These are phyloP conservation scores for Rhipidocladum racemiflorum DNA, from an alignment of 176 grass and related monocot genomes.

Conservation along the genomic window DNA sequence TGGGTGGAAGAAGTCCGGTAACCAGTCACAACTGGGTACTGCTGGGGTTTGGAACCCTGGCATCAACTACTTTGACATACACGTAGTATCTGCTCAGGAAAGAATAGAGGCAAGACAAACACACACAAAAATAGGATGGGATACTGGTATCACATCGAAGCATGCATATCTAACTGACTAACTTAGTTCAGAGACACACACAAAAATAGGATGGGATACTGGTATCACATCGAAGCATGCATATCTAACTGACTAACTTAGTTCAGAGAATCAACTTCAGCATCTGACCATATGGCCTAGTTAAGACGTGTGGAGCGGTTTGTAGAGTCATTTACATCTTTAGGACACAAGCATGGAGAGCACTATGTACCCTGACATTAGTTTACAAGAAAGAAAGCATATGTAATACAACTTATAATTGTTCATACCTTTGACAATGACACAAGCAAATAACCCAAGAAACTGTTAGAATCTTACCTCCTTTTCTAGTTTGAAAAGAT, in stretches of 20 bases:
- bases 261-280: neutral
- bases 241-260: constrained; percentile 5
- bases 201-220: constrained; percentile 3
- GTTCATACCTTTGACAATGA: neutral
- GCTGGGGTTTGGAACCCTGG: constrained; percentile 1
- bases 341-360: neutral
- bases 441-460: constrained; percentile 7
- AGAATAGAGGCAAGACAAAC: constrained; percentile 5
- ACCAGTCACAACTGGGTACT: neutral
- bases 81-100: neutral
- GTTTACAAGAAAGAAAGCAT: constrained; percentile 15
- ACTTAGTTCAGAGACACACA: neutral
- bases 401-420: neutral
- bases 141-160: neutral
- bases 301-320: neutral
- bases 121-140: constrained; percentile 10
- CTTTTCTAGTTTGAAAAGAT: constrained; percentile 93
- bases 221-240: neutral
- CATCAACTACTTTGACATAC: neutral
- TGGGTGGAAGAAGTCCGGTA: neutral
- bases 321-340: neutral
- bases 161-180: constrained; percentile 12
- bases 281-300: neutral
- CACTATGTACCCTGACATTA: neutral
- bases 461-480: constrained; percentile 57